phyloP scores from a whole-genome alignment of 345 rosid genomes.

The Raphanus raphanistrum region DNA sequence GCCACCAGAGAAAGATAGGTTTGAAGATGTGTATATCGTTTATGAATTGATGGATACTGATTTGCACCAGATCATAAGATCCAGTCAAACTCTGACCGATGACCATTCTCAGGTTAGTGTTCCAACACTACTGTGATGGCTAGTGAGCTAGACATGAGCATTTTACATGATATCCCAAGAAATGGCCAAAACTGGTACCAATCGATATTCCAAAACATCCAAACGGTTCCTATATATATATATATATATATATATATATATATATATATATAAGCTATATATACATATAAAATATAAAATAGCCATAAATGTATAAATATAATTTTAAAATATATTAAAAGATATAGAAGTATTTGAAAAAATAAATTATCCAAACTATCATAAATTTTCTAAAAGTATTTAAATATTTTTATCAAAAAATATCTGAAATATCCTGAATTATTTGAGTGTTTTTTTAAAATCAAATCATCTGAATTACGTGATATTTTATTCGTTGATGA shows the following conservation, averaged over 20 bases:
- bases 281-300: too few species aligned
- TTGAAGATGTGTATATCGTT: conserved; percentile 87
- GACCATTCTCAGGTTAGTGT: conserved; percentile 82
- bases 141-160: not conserved
- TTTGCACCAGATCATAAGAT: conserved; percentile 80
- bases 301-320: too few species aligned
- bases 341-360: not conserved
- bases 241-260: not conserved
- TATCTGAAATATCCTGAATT: too few species aligned
- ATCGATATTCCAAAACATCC: not conserved
- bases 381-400: too few species aligned
- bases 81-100: conserved; percentile 73
- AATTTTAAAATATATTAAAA: too few species aligned
- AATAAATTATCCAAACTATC: not conserved
- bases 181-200: not conserved
- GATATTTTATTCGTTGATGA: not conserved
- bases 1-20: conserved; percentile 66
- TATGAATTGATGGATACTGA: conserved; percentile 93
- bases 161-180: not conserved
- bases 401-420: too few species aligned
- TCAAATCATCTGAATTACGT: not conserved
- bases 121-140: not conserved
- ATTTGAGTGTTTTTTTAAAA: too few species aligned
- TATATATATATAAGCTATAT: too few species aligned
- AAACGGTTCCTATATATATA: not conserved